Base-by-base conservation (phyloP, 208 protist species). In the Spongospora subterranea region DNA sequence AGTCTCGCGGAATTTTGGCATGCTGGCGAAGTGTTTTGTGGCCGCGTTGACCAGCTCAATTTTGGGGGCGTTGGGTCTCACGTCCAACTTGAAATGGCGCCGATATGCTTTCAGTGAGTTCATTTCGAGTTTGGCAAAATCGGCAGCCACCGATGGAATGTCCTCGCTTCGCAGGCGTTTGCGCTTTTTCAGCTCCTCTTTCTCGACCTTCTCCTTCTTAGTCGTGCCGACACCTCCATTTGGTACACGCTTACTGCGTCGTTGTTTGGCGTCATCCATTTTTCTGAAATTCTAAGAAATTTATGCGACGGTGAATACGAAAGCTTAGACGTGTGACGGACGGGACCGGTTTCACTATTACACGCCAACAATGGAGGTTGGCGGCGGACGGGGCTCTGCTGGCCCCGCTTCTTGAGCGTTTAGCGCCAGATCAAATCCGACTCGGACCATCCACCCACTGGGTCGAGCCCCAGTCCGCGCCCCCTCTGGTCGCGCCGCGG, bases 61-160 rank as follows among this genome's bases (percentile, higher is more conserved):
- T n/a, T 91, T 91, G 6, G 89, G 89, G 60, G 66, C 66, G 38
- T 91, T 91, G 6, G 89, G 89, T 13, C 89, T 46, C 11, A 50
- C 90, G 11, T 91, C 89, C 1, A 91, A 39, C 89, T 91, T 91
- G 89, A 91, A 91, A 91, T 91, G 50, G 0, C 38, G 13, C 32
- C 89, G 45, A 40, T 91, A 91, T 35, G 54, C 54, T 50, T 91
- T 91, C 39, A 91, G 89, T 20, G 89, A 91, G 39, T 32, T 82
- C 89, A 91, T 91, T 50, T 91, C 89, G 71, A 82, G 71, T n/a
- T 82, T 82, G 71, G 71, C 71, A n/a, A 82, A 82, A 82, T 82
- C 71, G 71, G 35, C 71, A 43, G 71, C 71, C 6, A 82, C 71
- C 13, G 17, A 35, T 6, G 71, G 71, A 6, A 82, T n/a, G n/a